These are phyloP conservation scores for Ganoderma meredithae DNA, from an alignment of 1,284 basidiomycete genomes.

Conservation along the genomic window DNA sequence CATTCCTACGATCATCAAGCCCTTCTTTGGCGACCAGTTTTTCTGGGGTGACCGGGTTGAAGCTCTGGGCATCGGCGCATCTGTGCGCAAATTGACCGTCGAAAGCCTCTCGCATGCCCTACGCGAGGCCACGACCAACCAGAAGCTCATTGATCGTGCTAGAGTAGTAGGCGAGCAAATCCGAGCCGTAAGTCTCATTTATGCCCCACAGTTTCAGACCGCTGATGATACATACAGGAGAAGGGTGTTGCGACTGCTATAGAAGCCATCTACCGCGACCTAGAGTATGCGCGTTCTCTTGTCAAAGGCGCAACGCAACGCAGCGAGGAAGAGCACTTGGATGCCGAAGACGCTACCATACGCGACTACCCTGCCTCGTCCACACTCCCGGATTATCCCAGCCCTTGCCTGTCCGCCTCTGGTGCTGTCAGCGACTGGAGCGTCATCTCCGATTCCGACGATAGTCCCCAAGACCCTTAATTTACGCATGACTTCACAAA, in stretches of 20 bases:
- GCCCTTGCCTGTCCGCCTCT: constrained; percentile 61
- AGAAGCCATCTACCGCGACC: constrained; percentile 91
- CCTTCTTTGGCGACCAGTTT: constrained; percentile 98
- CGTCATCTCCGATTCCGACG: constrained; percentile 79
- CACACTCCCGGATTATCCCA: constrained; percentile 49
- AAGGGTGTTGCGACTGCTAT: constrained; percentile 89
- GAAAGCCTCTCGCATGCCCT: constrained; percentile 83
- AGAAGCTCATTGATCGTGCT: constrained; percentile 88
- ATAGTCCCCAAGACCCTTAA: constrained; percentile 36
- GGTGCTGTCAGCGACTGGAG: constrained; percentile 79
- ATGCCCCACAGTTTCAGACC: constrained; percentile 2
- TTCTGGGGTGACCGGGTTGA: constrained; percentile 98
- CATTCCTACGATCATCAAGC: constrained; percentile 94
- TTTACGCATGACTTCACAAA: constrained; percentile 14
- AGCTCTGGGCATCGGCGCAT: constrained; percentile 88
- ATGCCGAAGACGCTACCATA: constrained; percentile 55
- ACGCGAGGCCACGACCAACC: constrained; percentile 82
- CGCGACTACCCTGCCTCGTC: constrained; percentile 41
- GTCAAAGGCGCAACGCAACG: constrained; percentile 64
- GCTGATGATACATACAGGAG: constrained; percentile 62
- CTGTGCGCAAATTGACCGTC: constrained; percentile 86
- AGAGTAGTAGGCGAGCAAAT: constrained; percentile 86
- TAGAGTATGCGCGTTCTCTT: constrained; percentile 87
- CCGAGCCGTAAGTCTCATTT: constrained; percentile 62
- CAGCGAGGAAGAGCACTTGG: constrained; percentile 49